A percentile compares a stretch with the other conserved stretches of the same genome.
These are phyloP conservation scores for sunflower (Helianthus annuus) DNA, from an alignment of 129 eudicot genomes.

Conservation along the genomic window HanXRQr2.0-SUNRISE NC_035440.2:108430327-108430826, in stretches of 20 bases:
- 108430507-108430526: not conserved
- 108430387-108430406: conserved; percentile 44
- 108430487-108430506: not conserved
- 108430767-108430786: conserved; percentile 1
- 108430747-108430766: not conserved
- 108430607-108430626: not conserved
- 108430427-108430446: not conserved
- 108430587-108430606: not conserved
- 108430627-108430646: no score
- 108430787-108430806: not conserved
- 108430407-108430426: conserved; percentile 9
- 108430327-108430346: conserved; percentile 73
- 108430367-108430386: conserved; percentile 42
- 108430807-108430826: not conserved
- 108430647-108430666: not conserved
- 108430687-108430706: not conserved
- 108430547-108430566: not conserved
- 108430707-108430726: not conserved
- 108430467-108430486: not conserved
- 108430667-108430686: not conserved
- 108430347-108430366: conserved; percentile 48
- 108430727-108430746: not conserved
- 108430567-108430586: not conserved
- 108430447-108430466: not conserved
- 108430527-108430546: not conserved